phyloP scores from a whole-genome alignment of 257 asterid genomes.

The Capsicum baccatum region DNA sequence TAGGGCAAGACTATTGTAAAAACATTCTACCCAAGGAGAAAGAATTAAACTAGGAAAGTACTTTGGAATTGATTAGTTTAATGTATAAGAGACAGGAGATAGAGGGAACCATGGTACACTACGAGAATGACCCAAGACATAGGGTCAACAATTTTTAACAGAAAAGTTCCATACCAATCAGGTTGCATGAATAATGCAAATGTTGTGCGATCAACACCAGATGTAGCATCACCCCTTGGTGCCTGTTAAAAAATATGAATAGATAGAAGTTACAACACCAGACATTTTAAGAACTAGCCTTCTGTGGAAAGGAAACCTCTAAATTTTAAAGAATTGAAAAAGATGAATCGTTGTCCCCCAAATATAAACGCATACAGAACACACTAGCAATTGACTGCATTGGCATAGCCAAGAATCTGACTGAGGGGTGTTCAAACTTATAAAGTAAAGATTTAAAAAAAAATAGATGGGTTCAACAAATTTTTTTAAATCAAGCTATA shows the following conservation, averaged over 20 bases:
- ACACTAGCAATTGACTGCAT: neutral
- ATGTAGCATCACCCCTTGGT: constrained; percentile 68
- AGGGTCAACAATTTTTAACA: constrained; percentile 11
- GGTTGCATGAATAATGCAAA: constrained; percentile 98
- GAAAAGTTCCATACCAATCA: constrained; percentile 61
- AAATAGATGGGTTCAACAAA: neutral
- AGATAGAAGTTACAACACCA: constrained; percentile 7
- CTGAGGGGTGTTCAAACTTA: neutral
- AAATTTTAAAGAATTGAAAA: neutral
- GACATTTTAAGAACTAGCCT: neutral
- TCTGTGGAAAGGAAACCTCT: neutral
- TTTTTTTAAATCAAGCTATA: neutral
- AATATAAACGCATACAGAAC: neutral
- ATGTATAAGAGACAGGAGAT: neutral
- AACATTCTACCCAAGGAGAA: neutral
- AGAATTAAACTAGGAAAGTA: neutral
- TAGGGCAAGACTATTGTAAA: neutral
- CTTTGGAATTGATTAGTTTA: neutral
- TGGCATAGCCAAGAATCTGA: neutral
- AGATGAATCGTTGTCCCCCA: neutral
- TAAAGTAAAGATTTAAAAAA: neutral
- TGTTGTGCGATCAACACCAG: constrained; percentile 82
- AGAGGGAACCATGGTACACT: constrained; percentile 25
- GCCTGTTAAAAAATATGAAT: constrained; percentile 53
- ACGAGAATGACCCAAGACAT: constrained; percentile 25